Evolutionary conservation across 202 grass and related monocot species (phyloP), one percentile per base, ranked within the genome.

Genomic region (Cymbopogon flexuosus): DNA sequence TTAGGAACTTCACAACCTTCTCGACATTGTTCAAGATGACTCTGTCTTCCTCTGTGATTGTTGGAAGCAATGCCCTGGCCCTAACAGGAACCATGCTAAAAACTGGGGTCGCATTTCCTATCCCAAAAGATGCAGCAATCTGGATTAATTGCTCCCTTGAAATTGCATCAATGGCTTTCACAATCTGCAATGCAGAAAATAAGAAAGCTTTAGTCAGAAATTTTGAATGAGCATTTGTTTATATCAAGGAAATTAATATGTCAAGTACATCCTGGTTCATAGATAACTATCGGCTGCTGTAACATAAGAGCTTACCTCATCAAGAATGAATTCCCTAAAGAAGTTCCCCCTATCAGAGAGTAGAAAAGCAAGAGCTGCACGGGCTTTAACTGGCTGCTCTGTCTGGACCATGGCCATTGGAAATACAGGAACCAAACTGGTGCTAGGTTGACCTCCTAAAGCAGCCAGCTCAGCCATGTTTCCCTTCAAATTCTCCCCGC

Each of bases 241-340:
- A 11, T 6, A 75, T 68, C 37, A 6, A 30, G 15, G 36, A 71
- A 45, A 84, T 42, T 8, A 56, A 47, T 58, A 41, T 35, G 73
- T 52, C 23, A 35, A 75, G 13, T 3, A 62, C 31, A 54, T 13
- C 33, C 1, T 77, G 18, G 5, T 33, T 5, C n/a, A 60, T 39
- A 1, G 64, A 36, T 10, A 52, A n/a, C 23, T 47, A 37, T 22
- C 14, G 29, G 23, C 1, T 42, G 0, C 34, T 61, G 66, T 67
- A 65, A 69, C 13, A 37, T 41, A 22, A 62, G 66, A 67, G 36
- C 67, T 88, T 84, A 98, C 95, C 95, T 94, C 95, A 59, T 98
- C 92, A 77, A 94, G 90, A 83, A 98, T 93, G 78, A 98, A 98
- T 80, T 98, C 92, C 69, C 95, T 73, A 81, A 98, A 98, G 84